Conservation (phyloP, 2,329 filamentous ascomycete species). For the Aurifilum marmelostoma region DNA sequence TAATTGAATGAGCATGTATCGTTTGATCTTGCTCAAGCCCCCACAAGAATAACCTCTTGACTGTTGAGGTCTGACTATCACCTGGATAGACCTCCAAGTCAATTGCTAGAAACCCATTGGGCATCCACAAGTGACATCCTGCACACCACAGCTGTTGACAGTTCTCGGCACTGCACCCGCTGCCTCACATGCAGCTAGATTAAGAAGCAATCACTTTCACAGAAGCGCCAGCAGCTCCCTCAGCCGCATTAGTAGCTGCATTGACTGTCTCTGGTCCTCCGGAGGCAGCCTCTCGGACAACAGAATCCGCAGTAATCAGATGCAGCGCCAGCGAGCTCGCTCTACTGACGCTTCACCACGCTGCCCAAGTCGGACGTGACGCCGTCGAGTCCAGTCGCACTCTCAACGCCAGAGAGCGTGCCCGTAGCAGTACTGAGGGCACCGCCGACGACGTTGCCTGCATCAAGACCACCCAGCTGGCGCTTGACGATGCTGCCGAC, state of each 20-base stretch:
- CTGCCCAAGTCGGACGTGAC: not conserved
- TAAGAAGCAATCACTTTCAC: not conserved
- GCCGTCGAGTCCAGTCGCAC: not conserved
- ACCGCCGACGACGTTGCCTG: not conserved
- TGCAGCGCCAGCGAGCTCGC: not conserved
- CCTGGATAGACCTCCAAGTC: not conserved
- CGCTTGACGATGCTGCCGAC: not conserved
- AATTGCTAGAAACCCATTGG: not conserved
- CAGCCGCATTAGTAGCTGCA: not conserved
- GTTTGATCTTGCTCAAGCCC: too few relatives aligned
- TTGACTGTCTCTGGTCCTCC: too few relatives aligned
- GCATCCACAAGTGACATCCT: not conserved
- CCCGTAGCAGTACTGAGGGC: not conserved
- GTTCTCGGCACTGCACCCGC: not conserved
- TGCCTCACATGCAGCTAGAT: not conserved
- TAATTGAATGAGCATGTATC: not conserved
- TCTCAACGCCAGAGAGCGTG: not conserved
- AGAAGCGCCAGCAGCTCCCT: not conserved
- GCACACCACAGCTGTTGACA: not conserved
- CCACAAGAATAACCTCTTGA: not conserved
- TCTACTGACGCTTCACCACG: not conserved
- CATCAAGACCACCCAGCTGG: not conserved
- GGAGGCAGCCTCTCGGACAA: not conserved
- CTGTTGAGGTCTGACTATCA: not conserved
- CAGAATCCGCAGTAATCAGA: conserved; percentile 6